Conservation (phyloP, 768 basidiomycete species). For the Amanita pseudoporphyria region DNA sequence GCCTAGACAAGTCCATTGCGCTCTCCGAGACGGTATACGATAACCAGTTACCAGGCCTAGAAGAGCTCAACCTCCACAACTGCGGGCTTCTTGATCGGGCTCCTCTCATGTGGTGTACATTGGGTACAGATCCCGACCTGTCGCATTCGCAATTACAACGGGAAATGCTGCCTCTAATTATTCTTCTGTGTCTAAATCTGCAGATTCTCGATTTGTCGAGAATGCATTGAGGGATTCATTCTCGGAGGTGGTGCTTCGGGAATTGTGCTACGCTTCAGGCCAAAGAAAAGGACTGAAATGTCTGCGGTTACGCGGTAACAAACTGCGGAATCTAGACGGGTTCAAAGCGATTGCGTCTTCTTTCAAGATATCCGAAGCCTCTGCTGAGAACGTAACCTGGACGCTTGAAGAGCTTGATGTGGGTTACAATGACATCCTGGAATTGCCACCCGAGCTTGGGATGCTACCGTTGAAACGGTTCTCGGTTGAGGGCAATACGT, state of each 20-base stretch:
- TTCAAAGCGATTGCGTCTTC: conserved; percentile 47
- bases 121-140: not conserved
- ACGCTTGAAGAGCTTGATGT: conserved; percentile 75
- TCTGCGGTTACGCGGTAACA: conserved; percentile 61
- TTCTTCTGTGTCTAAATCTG: conserved; percentile 62
- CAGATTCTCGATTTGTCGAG: conserved; percentile 59
- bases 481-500: conserved; percentile 81
- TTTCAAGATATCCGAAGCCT: conserved; percentile 52
- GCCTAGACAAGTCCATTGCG: conserved; percentile 52
- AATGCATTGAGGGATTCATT: conserved; percentile 53
- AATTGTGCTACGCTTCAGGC: conserved; percentile 18
- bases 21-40: conserved; percentile 32
- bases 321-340: conserved; percentile 48
- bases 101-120: too few species aligned
- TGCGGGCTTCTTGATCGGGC: conserved; percentile 23
- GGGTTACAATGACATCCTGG: conserved; percentile 69
- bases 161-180: conserved; percentile 43
- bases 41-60: conserved; percentile 49
- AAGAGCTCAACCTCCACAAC: conserved; percentile 66
- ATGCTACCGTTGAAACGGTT: conserved; percentile 70
- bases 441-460: conserved; percentile 60
- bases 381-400: conserved; percentile 53
- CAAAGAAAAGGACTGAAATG: conserved; percentile 50
- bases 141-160: conserved; percentile 34
- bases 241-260: conserved; percentile 35